Evolutionary conservation across 2,329 filamentous ascomycete species (phyloP).

Genomic region (Elsinoe fawcettii): DNA sequence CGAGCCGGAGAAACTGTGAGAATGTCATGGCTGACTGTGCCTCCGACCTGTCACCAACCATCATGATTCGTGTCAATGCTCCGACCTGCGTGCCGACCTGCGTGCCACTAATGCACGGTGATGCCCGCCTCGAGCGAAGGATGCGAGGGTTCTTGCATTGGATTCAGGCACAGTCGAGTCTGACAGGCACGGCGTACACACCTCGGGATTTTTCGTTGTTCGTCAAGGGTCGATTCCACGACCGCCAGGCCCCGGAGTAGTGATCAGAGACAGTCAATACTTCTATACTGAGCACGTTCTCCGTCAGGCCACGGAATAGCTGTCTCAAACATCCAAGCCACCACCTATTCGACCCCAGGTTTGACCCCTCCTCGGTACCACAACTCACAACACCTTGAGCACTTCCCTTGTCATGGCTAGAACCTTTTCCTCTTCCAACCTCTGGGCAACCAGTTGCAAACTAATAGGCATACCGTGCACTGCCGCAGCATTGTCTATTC

Average conservation of each 20-base stretch:
- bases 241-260: not conserved
- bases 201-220: not conserved
- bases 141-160: not conserved
- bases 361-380: not conserved
- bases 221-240: not conserved
- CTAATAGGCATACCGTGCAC: conserved; percentile 38
- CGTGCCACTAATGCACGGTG: conserved; percentile 3
- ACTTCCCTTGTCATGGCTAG: conserved; percentile 33
- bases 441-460: conserved; percentile 35
- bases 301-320: not conserved
- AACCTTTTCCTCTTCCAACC: conserved; percentile 38
- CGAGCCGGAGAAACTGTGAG: not conserved
- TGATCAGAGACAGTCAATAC: not conserved
- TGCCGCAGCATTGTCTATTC: conserved; percentile 30
- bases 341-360: not conserved
- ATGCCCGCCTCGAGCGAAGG: not conserved
- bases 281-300: not conserved
- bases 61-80: not conserved
- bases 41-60: not conserved
- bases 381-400: conserved; percentile 13
- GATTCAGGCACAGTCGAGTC: not conserved
- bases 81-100: not conserved
- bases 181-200: not conserved
- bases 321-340: not conserved
- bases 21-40: not conserved